Conservation (phyloP, 805 yeast species). For the Wickerhamiella sorbophila region DNA sequence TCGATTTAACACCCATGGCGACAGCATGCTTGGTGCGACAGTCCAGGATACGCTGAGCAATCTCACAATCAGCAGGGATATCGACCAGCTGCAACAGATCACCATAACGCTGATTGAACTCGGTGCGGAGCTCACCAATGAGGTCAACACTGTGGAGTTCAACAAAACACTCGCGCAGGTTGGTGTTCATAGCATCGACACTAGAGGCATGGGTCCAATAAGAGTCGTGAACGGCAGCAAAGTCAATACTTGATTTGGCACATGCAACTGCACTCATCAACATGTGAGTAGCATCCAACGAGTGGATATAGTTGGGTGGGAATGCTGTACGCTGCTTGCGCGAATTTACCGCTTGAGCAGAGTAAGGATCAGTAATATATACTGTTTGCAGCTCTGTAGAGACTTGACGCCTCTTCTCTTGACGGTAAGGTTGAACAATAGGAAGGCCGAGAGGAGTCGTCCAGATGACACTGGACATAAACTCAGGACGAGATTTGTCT, state of each 20-base stretch:
- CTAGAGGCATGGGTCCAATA: conserved; percentile 95
- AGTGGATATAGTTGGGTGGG: conserved; percentile 92
- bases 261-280: conserved; percentile 73
- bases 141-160: conserved; percentile 60
- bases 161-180: conserved; percentile 68
- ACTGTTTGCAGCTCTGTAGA: conserved; percentile 79
- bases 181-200: conserved; percentile 52
- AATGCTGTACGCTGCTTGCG: conserved; percentile 86
- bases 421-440: conserved; percentile 92
- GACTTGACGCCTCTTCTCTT: conserved; percentile 46
- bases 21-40: conserved; percentile 38
- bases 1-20: conserved; percentile 11
- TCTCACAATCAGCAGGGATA: conserved; percentile 38
- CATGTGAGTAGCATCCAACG: conserved; percentile 96
- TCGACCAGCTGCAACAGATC: conserved; percentile 49
- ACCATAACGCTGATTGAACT: conserved; percentile 67
- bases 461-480: conserved; percentile 88
- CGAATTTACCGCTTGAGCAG: conserved; percentile 65
- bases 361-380: conserved; percentile 78
- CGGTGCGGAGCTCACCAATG: conserved; percentile 54
- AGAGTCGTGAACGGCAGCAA: conserved; percentile 95
- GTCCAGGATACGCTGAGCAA: conserved; percentile 36
- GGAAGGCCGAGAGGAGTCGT: conserved; percentile 93
- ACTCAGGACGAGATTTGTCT: conserved; percentile 37
- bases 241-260: conserved; percentile 45